phyloP scores from a whole-genome alignment of 2,329 filamentous ascomycete genomes.

The Cytospora paraplurivora region DNA sequence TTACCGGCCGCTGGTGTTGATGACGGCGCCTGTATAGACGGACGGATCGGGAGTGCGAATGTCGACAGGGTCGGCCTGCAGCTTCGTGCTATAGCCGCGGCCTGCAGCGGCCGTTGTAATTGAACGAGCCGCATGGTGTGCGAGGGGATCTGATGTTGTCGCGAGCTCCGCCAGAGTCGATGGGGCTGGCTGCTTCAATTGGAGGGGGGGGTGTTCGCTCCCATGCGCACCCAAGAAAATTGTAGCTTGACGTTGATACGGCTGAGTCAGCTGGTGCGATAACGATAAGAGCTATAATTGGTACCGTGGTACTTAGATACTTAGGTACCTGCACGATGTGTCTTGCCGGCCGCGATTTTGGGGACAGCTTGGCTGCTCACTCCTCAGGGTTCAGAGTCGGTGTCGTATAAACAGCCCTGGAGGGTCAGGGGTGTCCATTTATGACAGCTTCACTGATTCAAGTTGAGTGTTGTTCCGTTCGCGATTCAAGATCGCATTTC shows the following conservation, averaged over 20 bases:
- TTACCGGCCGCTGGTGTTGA: conserved; percentile 42
- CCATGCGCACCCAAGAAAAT: conserved; percentile 22
- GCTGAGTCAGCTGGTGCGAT: conserved; percentile 25
- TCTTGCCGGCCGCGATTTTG: conserved; percentile 7
- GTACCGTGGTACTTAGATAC: not conserved
- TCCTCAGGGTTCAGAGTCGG: not conserved
- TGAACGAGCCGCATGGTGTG: conserved; percentile 46
- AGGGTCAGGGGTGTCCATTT: too few species aligned
- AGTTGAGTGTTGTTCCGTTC: not conserved
- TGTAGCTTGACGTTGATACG: conserved; percentile 9
- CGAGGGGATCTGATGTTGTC: conserved; percentile 25
- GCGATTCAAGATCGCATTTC: too few species aligned
- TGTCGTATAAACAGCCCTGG: not conserved
- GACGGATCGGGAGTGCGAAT: conserved; percentile 30
- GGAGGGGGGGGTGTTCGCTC: not conserved
- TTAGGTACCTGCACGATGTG: not conserved
- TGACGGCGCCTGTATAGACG: conserved; percentile 31
- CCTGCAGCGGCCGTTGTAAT: conserved; percentile 47
- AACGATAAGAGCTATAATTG: conserved; percentile 21
- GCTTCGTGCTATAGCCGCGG: conserved; percentile 37
- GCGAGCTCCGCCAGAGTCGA: conserved; percentile 23
- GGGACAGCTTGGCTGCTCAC: conserved; percentile 21
- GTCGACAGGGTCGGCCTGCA: conserved; percentile 32
- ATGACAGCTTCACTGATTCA: not conserved
- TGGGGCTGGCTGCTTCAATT: conserved; percentile 12